phyloP scores from a whole-genome alignment of 2,329 filamentous ascomycete species.

The Endoconidiophora polonica region DNA sequence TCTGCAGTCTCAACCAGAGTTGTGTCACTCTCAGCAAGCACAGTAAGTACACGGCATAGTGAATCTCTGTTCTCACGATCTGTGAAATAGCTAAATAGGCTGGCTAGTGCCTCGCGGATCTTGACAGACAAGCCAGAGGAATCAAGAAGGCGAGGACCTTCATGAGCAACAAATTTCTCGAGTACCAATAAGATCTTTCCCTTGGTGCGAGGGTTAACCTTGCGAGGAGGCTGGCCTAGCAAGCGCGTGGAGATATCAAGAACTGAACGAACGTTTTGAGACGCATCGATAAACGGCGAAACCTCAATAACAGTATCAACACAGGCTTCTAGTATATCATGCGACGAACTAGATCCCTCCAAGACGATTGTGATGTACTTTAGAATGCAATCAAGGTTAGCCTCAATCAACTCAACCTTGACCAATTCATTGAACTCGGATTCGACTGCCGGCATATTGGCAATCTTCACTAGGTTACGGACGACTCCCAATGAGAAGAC shows the following conservation, averaged over 20 bases:
- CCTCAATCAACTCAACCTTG: conserved; percentile 36
- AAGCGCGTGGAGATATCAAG: conserved; percentile 68
- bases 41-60: conserved; percentile 54
- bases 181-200: conserved; percentile 63
- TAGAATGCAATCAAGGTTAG: conserved; percentile 43
- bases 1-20: conserved; percentile 45
- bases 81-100: conserved; percentile 80
- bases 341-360: conserved; percentile 42
- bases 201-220: conserved; percentile 72
- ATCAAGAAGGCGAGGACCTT: conserved; percentile 24
- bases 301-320: conserved; percentile 66
- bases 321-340: conserved; percentile 60
- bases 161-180: conserved; percentile 59
- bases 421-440: conserved; percentile 41
- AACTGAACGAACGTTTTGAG: conserved; percentile 56
- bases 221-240: conserved; percentile 66
- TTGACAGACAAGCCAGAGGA: conserved; percentile 14
- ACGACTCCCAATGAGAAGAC: conserved; percentile 65
- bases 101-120: conserved; percentile 46
- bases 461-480: conserved; percentile 46
- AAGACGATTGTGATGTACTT: conserved; percentile 54
- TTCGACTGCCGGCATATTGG: conserved; percentile 35
- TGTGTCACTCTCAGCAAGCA: conserved; percentile 49
- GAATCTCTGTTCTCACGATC: conserved; percentile 61
- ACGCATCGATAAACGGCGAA: conserved; percentile 49